Evolutionary conservation across 2,329 filamentous ascomycete species (phyloP), one percentile per base, ranked within the genome.

Genomic region (Zymoseptoria ardabiliae): DNA sequence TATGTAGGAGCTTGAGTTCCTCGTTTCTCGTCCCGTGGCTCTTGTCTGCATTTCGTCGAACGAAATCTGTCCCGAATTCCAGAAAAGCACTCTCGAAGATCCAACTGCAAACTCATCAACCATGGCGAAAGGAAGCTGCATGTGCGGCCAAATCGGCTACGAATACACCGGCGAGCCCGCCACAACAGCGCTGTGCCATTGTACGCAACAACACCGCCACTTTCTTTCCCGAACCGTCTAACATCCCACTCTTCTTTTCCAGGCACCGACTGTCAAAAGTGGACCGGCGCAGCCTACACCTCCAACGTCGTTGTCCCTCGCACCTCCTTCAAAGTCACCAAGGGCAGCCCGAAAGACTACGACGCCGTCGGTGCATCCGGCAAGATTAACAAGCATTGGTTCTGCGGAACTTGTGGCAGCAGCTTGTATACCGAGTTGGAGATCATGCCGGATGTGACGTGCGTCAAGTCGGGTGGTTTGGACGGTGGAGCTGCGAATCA

Each of bases 351-450:
- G 13, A 80, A 77, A 62, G 65, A 73, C 28, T 83, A 76, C 66
- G 79, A 82, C 61, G 69, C 71, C 17, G 72, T 66, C 0, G 82
- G 81, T 3, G 75, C 68, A 41, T 80, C 78, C 0, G 82, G 82
- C 28, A 83, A 83, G 67, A 72, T 77, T 61, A 83, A 83, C 71
- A 79, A 77, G 63, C 81, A 82, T 66, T 82, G 76, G 61, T 84
- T 84, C 74, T 83, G 82, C 67, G 62, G 70, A 17, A 78, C 68
- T 60, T 84, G 81, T 64, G 81, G 81, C 19, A 80, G 76, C 1
- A 74, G 76, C 56, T 64, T 83, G 22, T 83, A 79, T 67, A 81
- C 79, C 9, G 74, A 79, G 67, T 72, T 82, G 23, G 81, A 83
- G 25, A 55, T 82, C 50, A 80, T 83, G 80, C 76, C 78, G 1